phyloP scores from a whole-genome alignment of 768 basidiomycete species.

The Agaricus blazei region DNA sequence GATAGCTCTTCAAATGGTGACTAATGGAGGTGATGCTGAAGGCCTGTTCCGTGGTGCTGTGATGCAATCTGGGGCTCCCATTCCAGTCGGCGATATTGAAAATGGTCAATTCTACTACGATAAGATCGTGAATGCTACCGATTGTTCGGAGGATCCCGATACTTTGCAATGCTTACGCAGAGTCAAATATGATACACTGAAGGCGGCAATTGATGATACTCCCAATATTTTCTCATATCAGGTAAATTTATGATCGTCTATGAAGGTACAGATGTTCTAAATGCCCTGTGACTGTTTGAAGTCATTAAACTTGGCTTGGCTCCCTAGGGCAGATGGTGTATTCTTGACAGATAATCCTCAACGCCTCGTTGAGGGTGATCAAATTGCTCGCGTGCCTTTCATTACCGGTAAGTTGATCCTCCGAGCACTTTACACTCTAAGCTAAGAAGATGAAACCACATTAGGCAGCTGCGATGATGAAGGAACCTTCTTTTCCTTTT shows the following conservation, averaged over 20 bases:
- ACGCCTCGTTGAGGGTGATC: conserved; percentile 34
- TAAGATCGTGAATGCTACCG: conserved; percentile 33
- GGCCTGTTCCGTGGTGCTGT: conserved; percentile 46
- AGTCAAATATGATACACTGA: conserved; percentile 31
- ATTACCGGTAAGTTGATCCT: conserved; percentile 20
- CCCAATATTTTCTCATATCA: conserved; percentile 40
- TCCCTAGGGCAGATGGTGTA: conserved; percentile 45
- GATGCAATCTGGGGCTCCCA: conserved; percentile 46
- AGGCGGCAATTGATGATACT: conserved; percentile 36
- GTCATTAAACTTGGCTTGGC: conserved; percentile 40
- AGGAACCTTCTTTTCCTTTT: conserved; percentile 42
- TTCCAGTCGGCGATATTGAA: conserved; percentile 39
- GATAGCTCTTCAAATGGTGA: conserved; percentile 43
- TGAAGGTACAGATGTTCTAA: neutral
- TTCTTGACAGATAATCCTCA: conserved; percentile 42
- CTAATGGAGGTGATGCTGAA: conserved; percentile 38
- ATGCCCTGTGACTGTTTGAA: conserved; percentile 12
- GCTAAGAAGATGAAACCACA: neutral
- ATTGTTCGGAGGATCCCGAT: conserved; percentile 33
- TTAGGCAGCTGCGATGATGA: conserved; percentile 48
- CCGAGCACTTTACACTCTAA: neutral
- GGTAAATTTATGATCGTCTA: conserved; percentile 17
- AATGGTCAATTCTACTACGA: conserved; percentile 35
- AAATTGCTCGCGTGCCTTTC: conserved; percentile 43
- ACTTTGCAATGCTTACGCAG: conserved; percentile 40